Evolutionary conservation across 2,329 filamentous ascomycete species (phyloP).

Genomic region (Albifimbria verrucaria): DNA sequence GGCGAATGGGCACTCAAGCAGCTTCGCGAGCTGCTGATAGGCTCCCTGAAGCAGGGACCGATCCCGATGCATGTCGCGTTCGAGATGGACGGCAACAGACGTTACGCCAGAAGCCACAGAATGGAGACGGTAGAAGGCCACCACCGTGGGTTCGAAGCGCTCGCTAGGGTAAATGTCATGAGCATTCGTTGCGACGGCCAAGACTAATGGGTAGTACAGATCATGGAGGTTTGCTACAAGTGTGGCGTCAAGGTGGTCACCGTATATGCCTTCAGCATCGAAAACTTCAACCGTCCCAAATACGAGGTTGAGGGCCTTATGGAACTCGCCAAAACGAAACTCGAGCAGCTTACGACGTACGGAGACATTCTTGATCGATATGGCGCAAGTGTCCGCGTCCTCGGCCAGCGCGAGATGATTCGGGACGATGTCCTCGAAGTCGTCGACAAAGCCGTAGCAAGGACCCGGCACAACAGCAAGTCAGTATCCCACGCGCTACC

Average conservation of each 20-base stretch:
- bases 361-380: constrained; percentile 92
- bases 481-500: constrained; percentile 34
- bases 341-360: constrained; percentile 87
- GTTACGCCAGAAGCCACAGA: constrained; percentile 83
- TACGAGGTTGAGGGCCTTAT: constrained; percentile 96
- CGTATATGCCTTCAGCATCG: constrained; percentile 97
- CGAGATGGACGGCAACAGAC: constrained; percentile 97
- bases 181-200: constrained; percentile 6
- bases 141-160: constrained; percentile 89
- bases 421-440: constrained; percentile 85
- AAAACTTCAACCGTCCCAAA: constrained; percentile 96
- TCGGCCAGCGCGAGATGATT: constrained; percentile 81
- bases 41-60: constrained; percentile 82
- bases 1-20: constrained; percentile 83
- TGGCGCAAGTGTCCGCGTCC: constrained; percentile 78
- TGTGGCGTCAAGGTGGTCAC: constrained; percentile 95
- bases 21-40: constrained; percentile 81
- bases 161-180: constrained; percentile 66
- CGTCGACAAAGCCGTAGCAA: constrained; percentile 78
- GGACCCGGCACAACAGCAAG: constrained; percentile 85
- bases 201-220: constrained; percentile 42
- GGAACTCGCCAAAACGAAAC: constrained; percentile 95
- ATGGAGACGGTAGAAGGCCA: constrained; percentile 98
- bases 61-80: constrained; percentile 97
- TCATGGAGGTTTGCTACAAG: constrained; percentile 97